phyloP scores from a whole-genome alignment of 805 yeast genomes.

The Clavispora carvajalis region DNA sequence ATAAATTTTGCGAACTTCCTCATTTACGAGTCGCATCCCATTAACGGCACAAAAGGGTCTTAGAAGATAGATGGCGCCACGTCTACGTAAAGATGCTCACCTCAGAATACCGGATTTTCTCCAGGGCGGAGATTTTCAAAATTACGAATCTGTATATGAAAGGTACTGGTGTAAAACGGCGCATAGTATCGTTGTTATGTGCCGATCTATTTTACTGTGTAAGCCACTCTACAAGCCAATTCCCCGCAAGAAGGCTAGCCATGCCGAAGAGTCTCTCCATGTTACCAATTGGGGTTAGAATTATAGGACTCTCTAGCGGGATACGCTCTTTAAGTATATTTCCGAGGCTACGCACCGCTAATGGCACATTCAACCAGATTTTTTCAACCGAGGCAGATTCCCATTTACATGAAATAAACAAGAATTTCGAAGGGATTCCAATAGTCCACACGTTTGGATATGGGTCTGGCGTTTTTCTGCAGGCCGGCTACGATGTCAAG shows the following conservation, averaged over 20 bases:
- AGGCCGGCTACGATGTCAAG: constrained; percentile 36
- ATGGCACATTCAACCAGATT: background rate
- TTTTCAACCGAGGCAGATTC: background rate
- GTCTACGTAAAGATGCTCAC: too few relatives aligned
- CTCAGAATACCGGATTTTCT: background rate
- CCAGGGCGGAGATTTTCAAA: too few relatives aligned
- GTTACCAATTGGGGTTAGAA: background rate
- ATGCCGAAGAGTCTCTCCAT: background rate
- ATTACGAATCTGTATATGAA: background rate
- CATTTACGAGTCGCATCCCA: too few relatives aligned
- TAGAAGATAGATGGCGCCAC: too few relatives aligned
- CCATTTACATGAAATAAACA: constrained; percentile 6
- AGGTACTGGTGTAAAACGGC: background rate
- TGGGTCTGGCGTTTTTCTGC: constrained; percentile 90
- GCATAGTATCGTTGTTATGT: background rate
- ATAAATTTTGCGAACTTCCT: too few relatives aligned
- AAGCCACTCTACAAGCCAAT: too few relatives aligned
- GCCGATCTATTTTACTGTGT: too few relatives aligned
- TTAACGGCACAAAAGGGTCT: too few relatives aligned
- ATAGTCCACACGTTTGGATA: constrained; percentile 83
- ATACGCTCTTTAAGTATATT: background rate
- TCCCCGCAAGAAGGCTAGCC: background rate
- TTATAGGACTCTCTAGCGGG: background rate
- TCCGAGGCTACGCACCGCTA: background rate
- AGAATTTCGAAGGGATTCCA: constrained; percentile 43